phyloP scores from a whole-genome alignment of 2,329 filamentous ascomycete species.

The Verticillium zaregamsianum region DNA sequence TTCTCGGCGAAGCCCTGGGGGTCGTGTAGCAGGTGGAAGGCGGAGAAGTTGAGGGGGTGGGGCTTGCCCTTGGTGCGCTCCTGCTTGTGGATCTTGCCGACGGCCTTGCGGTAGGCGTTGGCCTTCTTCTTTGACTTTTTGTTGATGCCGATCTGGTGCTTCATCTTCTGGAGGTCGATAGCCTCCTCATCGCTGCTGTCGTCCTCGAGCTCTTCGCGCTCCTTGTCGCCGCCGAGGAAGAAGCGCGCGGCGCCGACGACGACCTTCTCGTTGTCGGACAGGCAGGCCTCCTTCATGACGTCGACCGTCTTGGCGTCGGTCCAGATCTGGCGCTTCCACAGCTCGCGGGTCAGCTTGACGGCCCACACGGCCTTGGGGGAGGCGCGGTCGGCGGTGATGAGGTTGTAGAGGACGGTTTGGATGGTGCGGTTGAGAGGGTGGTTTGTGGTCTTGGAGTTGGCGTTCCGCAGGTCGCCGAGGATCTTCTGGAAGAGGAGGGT shows the following conservation, averaged over 20 bases:
- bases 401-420: slow-evolving; percentile 88
- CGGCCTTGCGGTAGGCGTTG: slow-evolving; percentile 73
- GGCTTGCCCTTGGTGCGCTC: slow-evolving; percentile 86
- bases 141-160: slow-evolving; percentile 86
- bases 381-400: slow-evolving; percentile 79
- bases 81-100: slow-evolving; percentile 74
- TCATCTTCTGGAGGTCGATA: slow-evolving; percentile 73
- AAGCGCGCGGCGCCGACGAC: slow-evolving; percentile 83
- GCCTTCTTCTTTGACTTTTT: slow-evolving; percentile 93
- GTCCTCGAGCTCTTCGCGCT: slow-evolving; percentile 88
- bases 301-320: slow-evolving; percentile 92
- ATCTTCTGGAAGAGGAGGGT: slow-evolving; percentile 84
- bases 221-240: slow-evolving; percentile 94
- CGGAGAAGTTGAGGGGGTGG: slow-evolving; percentile 91
- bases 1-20: slow-evolving; percentile 90
- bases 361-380: slow-evolving; percentile 92
- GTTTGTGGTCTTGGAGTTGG: slow-evolving; percentile 83
- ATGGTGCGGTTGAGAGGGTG: slow-evolving; percentile 91
- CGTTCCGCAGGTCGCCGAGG: slow-evolving; percentile 80
- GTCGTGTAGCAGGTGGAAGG: slow-evolving; percentile 87
- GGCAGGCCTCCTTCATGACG: slow-evolving; percentile 90
- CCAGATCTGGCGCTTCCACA: slow-evolving; percentile 97
- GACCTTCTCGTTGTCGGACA: slow-evolving; percentile 92
- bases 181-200: slow-evolving; percentile 81
- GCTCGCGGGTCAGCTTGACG: slow-evolving; percentile 87